phyloP scores from a whole-genome alignment of 139 green algal species.

The Tetradesmus lagerheimii region DNA sequence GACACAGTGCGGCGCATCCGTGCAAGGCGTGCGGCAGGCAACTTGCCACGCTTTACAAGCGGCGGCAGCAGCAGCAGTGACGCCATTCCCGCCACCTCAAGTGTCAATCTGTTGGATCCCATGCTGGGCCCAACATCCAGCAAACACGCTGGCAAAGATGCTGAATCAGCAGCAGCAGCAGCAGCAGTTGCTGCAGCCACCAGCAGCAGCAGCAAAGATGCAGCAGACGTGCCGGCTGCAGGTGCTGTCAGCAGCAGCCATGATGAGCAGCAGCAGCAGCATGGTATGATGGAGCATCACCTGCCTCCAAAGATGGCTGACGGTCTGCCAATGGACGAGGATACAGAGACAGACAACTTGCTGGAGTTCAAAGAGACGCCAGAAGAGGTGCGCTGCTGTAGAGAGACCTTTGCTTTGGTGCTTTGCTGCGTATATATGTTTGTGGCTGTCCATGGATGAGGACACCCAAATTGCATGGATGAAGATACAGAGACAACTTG shows the following conservation, averaged over 20 bases:
- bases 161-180: background rate
- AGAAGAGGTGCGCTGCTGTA: constrained; percentile 28
- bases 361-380: constrained; percentile 48
- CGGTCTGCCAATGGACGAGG: constrained; percentile 27
- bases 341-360: constrained; percentile 10
- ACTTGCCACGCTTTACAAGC: background rate
- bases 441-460: constrained; percentile 12
- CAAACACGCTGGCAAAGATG: background rate
- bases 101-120: background rate
- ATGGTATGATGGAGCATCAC: constrained; percentile 12
- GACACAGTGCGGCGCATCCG: background rate
- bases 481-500: background rate
- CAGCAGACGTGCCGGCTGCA: no score
- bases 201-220: background rate
- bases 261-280: constrained; percentile 9
- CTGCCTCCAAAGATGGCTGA: constrained; percentile 27
- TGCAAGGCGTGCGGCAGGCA: background rate
- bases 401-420: no score
- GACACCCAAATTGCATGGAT: no score
- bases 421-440: no score
- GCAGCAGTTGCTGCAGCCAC: background rate
- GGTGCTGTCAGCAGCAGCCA: background rate
- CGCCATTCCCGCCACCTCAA: background rate
- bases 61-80: background rate
- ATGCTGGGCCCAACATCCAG: constrained; percentile 30